Percentiles rank a stretch among this genome's conserved stretches.
Evolutionary conservation across 208 protist genomes (phyloP).

Genomic region (Acanthamoeba polyphaga): DNA sequence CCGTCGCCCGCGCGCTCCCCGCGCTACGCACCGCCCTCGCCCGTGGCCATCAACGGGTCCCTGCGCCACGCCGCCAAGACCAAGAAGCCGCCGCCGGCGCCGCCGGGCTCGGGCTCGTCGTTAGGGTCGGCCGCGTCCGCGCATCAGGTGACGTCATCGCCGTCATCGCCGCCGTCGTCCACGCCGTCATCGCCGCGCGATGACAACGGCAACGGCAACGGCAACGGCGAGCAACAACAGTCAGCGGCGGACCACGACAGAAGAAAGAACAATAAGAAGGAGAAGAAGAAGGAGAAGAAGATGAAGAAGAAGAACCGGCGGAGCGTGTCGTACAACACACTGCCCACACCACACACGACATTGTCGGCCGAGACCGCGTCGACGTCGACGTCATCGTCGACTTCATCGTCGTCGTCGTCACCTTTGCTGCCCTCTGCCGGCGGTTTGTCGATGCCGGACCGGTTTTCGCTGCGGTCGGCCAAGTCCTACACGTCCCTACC

Average conservation of each 20-base stretch:
- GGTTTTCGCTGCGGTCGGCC: neutral
- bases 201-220: neutral
- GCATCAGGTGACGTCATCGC: neutral
- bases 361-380: neutral
- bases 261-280: neutral
- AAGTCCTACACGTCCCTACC: neutral
- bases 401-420: neutral
- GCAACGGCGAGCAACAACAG: neutral
- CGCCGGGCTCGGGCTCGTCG: neutral
- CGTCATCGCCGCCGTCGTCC: neutral
- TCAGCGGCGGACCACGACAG: neutral
- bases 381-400: neutral
- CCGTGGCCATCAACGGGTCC: neutral
- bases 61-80: neutral
- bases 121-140: neutral
- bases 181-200: neutral
- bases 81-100: conserved; percentile 5
- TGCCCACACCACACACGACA: neutral
- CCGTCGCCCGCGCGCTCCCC: too few species aligned
- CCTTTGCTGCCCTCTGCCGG: too few species aligned
- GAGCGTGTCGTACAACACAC: neutral
- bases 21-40: neutral
- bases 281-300: neutral
- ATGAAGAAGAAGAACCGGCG: neutral
- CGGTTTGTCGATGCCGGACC: neutral